These are phyloP conservation scores for Aspergillus fructus DNA, from an alignment of 2,329 filamentous ascomycete genomes.

Conservation along the genomic window DNA sequence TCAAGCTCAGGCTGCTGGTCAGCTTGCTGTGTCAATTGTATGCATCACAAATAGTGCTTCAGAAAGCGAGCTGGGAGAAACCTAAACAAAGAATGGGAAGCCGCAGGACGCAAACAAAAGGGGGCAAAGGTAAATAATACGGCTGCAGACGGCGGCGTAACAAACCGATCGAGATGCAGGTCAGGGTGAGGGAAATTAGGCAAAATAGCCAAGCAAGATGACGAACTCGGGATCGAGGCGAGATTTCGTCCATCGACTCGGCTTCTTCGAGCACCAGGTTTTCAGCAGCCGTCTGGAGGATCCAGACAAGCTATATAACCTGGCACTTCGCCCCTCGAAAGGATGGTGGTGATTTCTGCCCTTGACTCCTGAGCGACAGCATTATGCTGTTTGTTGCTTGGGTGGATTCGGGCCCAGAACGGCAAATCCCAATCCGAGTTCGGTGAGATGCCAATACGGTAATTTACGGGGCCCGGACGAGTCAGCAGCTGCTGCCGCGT, in stretches of 20 bases:
- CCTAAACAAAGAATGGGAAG: background rate
- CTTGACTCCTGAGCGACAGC: background rate
- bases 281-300: background rate
- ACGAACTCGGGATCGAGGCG: background rate
- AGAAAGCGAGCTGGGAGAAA: background rate
- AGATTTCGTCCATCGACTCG: background rate
- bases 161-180: background rate
- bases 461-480: background rate
- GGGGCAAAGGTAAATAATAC: background rate
- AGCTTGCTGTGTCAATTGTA: background rate
- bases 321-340: conserved; percentile 6
- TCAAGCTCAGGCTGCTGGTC: too few relatives aligned
- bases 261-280: background rate
- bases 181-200: conserved; percentile 1
- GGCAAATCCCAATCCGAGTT: conserved; percentile 5
- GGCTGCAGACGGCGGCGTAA: background rate
- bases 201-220: background rate
- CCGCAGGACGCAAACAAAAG: background rate
- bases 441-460: conserved; percentile 6
- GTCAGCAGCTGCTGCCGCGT: background rate
- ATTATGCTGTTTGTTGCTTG: background rate
- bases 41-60: background rate
- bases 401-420: conserved; percentile 5
- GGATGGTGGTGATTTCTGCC: background rate
- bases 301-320: conserved; percentile 12